phyloP scores from a whole-genome alignment of 2,329 filamentous ascomycete species.

The Helicocarpus griseus region DNA sequence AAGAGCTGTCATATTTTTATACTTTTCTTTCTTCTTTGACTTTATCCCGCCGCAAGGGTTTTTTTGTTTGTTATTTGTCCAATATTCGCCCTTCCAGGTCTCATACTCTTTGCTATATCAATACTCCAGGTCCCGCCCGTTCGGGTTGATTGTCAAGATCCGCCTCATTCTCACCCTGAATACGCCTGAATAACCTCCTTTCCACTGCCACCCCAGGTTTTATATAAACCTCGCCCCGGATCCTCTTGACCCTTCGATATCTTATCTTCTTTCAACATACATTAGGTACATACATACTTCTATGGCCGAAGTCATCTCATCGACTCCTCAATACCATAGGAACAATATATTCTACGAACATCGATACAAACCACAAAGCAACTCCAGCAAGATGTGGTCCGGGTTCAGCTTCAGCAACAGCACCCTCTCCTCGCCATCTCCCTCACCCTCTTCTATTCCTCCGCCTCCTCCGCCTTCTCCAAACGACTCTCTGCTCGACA shows the following conservation, averaged over 20 bases:
- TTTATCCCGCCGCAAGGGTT: conserved; percentile 2
- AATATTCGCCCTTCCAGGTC: background rate
- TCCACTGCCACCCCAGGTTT: background rate
- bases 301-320: background rate
- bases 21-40: background rate
- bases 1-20: conserved; percentile 5
- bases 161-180: background rate
- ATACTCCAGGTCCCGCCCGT: conserved; percentile 1
- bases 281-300: background rate
- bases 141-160: conserved; percentile 2
- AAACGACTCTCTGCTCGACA: conserved; percentile 29
- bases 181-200: background rate
- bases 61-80: conserved; percentile 4
- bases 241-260: background rate
- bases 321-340: background rate
- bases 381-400: conserved; percentile 14
- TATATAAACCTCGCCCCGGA: conserved; percentile 1
- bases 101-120: background rate
- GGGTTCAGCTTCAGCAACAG: conserved; percentile 21
- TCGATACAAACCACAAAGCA: background rate
- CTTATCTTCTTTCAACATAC: background rate
- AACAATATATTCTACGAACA: background rate
- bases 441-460: conserved; percentile 21
- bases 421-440: conserved; percentile 17
- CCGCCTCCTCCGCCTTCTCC: conserved; percentile 31